Base-by-base conservation (phyloP, 192 early-diverging fungal species). In the Oehlia diaphana region DNA sequence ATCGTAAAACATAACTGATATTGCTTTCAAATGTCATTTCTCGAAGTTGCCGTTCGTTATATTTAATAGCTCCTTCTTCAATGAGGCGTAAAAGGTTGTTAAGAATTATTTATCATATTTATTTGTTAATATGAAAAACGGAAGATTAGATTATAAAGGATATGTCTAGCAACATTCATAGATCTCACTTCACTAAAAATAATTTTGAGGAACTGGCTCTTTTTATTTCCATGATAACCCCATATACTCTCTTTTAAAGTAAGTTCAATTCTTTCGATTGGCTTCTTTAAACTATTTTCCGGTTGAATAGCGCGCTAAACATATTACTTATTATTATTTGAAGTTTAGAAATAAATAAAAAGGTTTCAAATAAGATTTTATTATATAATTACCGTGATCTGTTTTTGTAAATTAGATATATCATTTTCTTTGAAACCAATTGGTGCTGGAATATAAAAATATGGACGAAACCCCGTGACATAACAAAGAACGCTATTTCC, bases 391-490 rank as follows among this genome's bases (percentile, higher is more conserved):
- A 91, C 91, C 71, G 88, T 85, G n/a, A 95, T 77, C 53, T 87
- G 84, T 49, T 64, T 33, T 26, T 85, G 75, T 63, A 94, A 82
- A 9, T 80, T 79, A 4, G 87, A 83, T 28, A 95, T 80, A 78
- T 95, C 82, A 12, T 87, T 84, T 23, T 88, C 82, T 26, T 87
- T 83, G 76, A 96, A 95, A 21, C 92, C 92, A 4, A 82, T n/a
- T 42, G 98, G 98, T 12, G 96, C 95, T 4, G 94, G 92, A 31
- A 96, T 90, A 84, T 98, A 99, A 85, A 98, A 95, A 83, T 99
- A 99, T 37, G 96, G 95, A 42, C 90, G 87, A 78, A 98, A 98
- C 3, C 93, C 95, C 16, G 92, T 90, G 0, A 98, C 95, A 88
- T 95, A 93, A 82, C 96, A 98, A 1, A 93, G 81, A 35, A 98